These are phyloP conservation scores for Claviceps africana DNA, from an alignment of 2,329 filamentous ascomycete genomes.

Conservation along the genomic window DNA sequence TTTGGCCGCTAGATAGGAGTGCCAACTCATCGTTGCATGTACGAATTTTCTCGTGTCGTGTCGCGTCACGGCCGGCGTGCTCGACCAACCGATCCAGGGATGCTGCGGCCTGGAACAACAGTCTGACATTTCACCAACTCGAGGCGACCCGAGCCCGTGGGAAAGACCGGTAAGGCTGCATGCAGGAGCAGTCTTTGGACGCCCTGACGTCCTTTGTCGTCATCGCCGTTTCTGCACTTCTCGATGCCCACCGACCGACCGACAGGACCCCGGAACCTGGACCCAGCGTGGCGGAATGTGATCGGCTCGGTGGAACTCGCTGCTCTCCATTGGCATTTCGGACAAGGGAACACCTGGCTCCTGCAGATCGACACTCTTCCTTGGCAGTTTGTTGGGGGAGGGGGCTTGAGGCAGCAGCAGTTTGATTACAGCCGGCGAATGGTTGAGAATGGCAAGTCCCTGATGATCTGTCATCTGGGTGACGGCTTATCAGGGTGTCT, in stretches of 20 bases:
- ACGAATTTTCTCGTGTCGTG: too few species aligned
- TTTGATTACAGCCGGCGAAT: neutral
- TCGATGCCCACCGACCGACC: neutral
- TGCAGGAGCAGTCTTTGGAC: neutral
- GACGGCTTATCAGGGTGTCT: too few species aligned
- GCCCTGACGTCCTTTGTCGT: neutral
- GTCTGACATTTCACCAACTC: neutral
- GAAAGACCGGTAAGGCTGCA: conserved; percentile 6
- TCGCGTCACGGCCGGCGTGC: too few species aligned
- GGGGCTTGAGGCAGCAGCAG: neutral
- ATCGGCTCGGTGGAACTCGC: neutral
- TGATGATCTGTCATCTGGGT: neutral
- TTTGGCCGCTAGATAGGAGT: neutral
- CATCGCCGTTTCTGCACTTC: neutral
- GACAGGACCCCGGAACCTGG: neutral
- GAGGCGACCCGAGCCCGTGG: conserved; percentile 1
- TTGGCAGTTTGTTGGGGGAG: too few species aligned
- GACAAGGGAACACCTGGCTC: too few species aligned
- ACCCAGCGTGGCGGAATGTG: neutral
- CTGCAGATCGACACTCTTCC: too few species aligned
- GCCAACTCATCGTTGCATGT: too few species aligned
- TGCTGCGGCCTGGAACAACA: too few species aligned
- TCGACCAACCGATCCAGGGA: too few species aligned
- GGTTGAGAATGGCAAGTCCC: neutral
- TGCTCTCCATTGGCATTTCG: too few species aligned